Percentiles rank a stretch among this genome's conserved stretches.
Evolutionary conservation across 1,139 yeast genomes (phyloP).

Genomic region (Pichia sp.): DNA sequence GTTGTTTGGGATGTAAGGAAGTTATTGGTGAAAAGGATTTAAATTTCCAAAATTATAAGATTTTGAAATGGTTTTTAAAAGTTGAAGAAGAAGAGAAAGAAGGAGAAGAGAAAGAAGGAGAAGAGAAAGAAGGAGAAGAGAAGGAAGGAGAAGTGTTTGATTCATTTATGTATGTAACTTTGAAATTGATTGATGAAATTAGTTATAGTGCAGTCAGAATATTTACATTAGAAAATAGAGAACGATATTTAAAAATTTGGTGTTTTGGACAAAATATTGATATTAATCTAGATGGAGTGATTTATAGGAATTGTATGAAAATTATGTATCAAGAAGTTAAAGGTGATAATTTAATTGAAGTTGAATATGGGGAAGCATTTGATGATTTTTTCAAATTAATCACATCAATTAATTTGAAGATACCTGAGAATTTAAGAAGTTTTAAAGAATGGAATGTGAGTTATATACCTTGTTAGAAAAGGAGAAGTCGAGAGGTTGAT

Average conservation of each 20-base stretch:
- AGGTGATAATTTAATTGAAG: constrained; percentile 20
- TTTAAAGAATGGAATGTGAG: constrained; percentile 25
- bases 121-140: no score
- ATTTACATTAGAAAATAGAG: constrained; percentile 16
- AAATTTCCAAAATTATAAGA: constrained; percentile 30
- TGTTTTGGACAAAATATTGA: constrained; percentile 47
- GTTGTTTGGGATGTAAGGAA: constrained; percentile 15
- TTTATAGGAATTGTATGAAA: constrained; percentile 33
- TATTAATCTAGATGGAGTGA: constrained; percentile 20
- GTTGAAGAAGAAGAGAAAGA: constrained; percentile 22
- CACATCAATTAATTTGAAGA: constrained; percentile 19
- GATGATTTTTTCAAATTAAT: constrained; percentile 28
- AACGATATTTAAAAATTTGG: constrained; percentile 42
- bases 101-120: neutral
- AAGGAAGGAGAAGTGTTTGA: constrained; percentile 5
- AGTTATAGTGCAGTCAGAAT: constrained; percentile 26
- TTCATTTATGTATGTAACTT: constrained; percentile 21
- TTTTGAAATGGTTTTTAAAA: constrained; percentile 57
- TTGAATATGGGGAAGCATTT: constrained; percentile 23
- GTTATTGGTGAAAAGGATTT: constrained; percentile 18
- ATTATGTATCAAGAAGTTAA: constrained; percentile 29
- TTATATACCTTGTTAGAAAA: constrained; percentile 21
- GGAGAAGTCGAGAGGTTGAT: no score
- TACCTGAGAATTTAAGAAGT: constrained; percentile 29
- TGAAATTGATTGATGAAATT: constrained; percentile 23